Percentiles rank a stretch among this genome's conserved stretches.
Conservation (phyloP, 768 basidiomycete species). For the Hericium rajendrae region DNA sequence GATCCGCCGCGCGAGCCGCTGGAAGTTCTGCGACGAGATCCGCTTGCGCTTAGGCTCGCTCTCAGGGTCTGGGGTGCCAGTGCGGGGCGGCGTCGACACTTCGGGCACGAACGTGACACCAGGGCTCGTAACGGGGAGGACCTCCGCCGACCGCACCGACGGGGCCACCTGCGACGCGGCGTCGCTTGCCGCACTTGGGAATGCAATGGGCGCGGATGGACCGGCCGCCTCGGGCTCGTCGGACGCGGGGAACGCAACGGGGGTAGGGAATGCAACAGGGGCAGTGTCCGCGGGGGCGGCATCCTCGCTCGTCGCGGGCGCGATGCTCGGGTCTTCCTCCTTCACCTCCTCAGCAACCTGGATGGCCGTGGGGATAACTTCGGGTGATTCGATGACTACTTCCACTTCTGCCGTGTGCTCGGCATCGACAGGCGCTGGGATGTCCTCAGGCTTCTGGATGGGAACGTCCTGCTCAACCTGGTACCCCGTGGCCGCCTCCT, state of each 20-base stretch:
- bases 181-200: slow-evolving; percentile 24
- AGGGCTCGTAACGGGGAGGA: slow-evolving; percentile 17
- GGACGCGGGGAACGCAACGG: slow-evolving; percentile 25
- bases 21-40: slow-evolving; percentile 81
- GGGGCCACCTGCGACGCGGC: slow-evolving; percentile 22
- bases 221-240: slow-evolving; percentile 16
- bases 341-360: slow-evolving; percentile 8
- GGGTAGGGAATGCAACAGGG: slow-evolving; percentile 21
- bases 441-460: neutral
- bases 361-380: slow-evolving; percentile 4
- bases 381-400: slow-evolving; percentile 8
- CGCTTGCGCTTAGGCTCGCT: slow-evolving; percentile 72
- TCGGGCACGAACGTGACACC: slow-evolving; percentile 62
- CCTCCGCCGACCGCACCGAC: slow-evolving; percentile 15
- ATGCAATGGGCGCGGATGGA: slow-evolving; percentile 27
- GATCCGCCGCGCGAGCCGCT: slow-evolving; percentile 65
- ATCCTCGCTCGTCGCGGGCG: neutral
- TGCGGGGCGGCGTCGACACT: slow-evolving; percentile 49
- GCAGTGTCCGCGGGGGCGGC: slow-evolving; percentile 16
- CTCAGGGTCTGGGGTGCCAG: slow-evolving; percentile 64
- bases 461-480: slow-evolving; percentile 25
- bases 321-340: slow-evolving; percentile 6
- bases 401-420: slow-evolving; percentile 7
- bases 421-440: slow-evolving; percentile 2
- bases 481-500: slow-evolving; percentile 37